Evolutionary conservation across 2,329 filamentous ascomycete genomes (phyloP).

Genomic region (Polytolypa hystricis): DNA sequence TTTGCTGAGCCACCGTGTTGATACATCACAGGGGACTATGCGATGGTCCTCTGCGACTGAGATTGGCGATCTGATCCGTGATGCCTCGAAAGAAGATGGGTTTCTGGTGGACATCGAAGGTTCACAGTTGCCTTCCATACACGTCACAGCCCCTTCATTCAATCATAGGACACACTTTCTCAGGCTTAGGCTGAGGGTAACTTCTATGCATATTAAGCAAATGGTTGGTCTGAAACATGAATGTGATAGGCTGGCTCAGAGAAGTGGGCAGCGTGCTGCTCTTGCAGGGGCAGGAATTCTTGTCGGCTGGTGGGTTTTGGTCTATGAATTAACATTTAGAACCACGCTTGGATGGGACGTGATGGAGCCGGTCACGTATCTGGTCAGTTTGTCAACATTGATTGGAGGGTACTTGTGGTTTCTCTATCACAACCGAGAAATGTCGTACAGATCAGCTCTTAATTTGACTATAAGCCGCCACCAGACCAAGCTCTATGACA

Average conservation of each 20-base stretch:
- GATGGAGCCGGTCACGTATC: slow-evolving; percentile 83
- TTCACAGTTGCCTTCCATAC: slow-evolving; percentile 40
- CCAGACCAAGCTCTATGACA: slow-evolving; percentile 65
- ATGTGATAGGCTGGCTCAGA: slow-evolving; percentile 68
- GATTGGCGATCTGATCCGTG: background rate
- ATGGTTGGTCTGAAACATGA: slow-evolving; percentile 67
- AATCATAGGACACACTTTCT: slow-evolving; percentile 84
- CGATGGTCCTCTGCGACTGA: background rate
- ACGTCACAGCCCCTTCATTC: slow-evolving; percentile 76
- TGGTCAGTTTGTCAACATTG: slow-evolving; percentile 73
- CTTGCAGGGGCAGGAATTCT: slow-evolving; percentile 67
- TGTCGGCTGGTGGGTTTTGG: slow-evolving; percentile 67
- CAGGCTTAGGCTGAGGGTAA: slow-evolving; percentile 62
- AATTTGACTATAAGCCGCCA: slow-evolving; percentile 74
- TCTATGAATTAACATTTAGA: slow-evolving; percentile 57
- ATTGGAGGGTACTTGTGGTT: slow-evolving; percentile 93
- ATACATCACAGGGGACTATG: no score
- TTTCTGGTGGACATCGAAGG: background rate
- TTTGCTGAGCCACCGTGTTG: background rate
- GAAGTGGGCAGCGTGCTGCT: slow-evolving; percentile 65
- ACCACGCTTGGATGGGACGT: slow-evolving; percentile 81
- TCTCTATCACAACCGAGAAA: slow-evolving; percentile 79
- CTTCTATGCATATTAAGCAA: slow-evolving; percentile 55
- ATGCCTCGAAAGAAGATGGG: background rate
- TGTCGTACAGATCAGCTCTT: slow-evolving; percentile 75